Evolutionary conservation across 2,329 filamentous ascomycete species (phyloP).

Genomic region (Aspergillus sp.): DNA sequence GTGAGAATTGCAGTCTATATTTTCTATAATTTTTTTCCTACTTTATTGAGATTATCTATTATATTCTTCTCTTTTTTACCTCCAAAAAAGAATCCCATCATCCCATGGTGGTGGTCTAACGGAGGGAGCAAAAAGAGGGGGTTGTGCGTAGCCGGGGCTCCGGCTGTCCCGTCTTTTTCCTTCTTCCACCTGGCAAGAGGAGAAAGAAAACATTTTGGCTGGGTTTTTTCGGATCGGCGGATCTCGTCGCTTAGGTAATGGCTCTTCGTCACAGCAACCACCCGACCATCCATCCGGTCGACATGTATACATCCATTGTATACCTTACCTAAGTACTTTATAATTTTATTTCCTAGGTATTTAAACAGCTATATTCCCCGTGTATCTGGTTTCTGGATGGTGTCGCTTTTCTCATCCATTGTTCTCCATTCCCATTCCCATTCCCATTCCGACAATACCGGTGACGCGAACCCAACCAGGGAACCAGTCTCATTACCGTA

Average conservation of each 20-base stretch:
- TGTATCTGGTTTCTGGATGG: neutral
- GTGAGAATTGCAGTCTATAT: too few species aligned
- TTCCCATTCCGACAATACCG: neutral
- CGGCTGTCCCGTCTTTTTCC: slow-evolving; percentile 7
- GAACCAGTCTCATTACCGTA: neutral
- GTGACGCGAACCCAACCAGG: neutral
- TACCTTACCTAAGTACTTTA: neutral
- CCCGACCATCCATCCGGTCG: slow-evolving; percentile 2
- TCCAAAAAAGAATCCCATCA: neutral
- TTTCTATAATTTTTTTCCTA: neutral
- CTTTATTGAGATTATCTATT: neutral
- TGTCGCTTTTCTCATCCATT: neutral
- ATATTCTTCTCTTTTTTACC: neutral
- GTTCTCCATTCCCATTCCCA: neutral
- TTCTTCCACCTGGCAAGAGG: slow-evolving; percentile 18
- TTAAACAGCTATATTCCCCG: neutral
- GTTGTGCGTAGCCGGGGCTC: slow-evolving; percentile 12
- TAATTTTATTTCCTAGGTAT: neutral
- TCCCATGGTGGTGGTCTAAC: neutral
- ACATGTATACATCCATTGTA: neutral
- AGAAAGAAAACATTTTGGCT: slow-evolving; percentile 17
- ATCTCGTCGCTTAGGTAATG: slow-evolving; percentile 30
- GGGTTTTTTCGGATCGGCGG: slow-evolving; percentile 39
- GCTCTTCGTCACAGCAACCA: slow-evolving; percentile 37
- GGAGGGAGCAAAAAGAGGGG: neutral